Evolutionary conservation across 805 yeast species (phyloP).

Genomic region (Saturnispora saitoi): DNA sequence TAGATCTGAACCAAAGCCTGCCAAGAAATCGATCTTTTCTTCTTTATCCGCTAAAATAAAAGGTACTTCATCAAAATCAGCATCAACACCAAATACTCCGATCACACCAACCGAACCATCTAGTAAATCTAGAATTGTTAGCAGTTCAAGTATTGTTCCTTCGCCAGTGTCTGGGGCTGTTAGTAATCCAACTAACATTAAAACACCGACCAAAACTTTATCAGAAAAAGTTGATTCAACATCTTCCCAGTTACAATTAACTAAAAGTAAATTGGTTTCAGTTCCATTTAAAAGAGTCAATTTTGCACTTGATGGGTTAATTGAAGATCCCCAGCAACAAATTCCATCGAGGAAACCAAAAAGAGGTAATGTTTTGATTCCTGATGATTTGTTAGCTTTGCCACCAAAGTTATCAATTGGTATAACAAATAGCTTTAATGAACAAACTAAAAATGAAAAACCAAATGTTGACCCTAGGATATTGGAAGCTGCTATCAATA

Average conservation of each 20-base stretch:
- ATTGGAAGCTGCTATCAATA: constrained; percentile 48
- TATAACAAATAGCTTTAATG: constrained; percentile 42
- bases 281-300: constrained; percentile 38
- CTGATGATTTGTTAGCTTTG: constrained; percentile 57
- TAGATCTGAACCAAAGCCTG: constrained; percentile 9
- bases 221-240: not conserved
- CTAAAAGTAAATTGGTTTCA: constrained; percentile 17
- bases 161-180: not conserved
- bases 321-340: constrained; percentile 52
- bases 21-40: constrained; percentile 25
- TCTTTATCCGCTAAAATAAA: constrained; percentile 30
- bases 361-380: constrained; percentile 47
- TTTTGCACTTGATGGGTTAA: constrained; percentile 41
- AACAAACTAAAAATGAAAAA: constrained; percentile 21
- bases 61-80: constrained; percentile 10
- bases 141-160: not conserved
- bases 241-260: not conserved
- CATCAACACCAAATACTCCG: not conserved
- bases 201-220: not conserved
- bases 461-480: constrained; percentile 37
- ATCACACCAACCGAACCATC: not conserved
- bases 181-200: not conserved
- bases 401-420: constrained; percentile 63
- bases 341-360: constrained; percentile 49
- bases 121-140: not conserved